Evolutionary conservation across 2,329 filamentous ascomycete species (phyloP).

Genomic region (Simplicillium aogashimaense): DNA sequence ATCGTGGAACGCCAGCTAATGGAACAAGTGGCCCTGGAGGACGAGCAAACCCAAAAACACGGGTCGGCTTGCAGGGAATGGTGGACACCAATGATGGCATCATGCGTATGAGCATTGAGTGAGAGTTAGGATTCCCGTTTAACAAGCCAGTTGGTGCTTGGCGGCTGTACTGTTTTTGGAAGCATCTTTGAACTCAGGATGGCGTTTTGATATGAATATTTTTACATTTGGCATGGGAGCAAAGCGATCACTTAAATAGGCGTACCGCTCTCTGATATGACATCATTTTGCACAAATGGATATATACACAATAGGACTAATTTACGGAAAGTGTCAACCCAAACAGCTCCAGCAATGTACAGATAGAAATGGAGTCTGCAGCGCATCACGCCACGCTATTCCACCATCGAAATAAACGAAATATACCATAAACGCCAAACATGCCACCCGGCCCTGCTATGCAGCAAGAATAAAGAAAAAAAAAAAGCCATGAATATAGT

Average conservation of each 20-base stretch:
- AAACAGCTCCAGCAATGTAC: too few relatives aligned
- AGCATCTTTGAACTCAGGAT: too few relatives aligned
- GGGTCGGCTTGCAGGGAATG: constrained; percentile 85
- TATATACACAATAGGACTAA: too few relatives aligned
- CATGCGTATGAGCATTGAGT: constrained; percentile 97
- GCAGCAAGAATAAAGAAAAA: background rate
- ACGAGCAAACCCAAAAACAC: constrained; percentile 43
- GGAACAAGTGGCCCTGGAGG: constrained; percentile 25
- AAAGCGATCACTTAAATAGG: too few relatives aligned
- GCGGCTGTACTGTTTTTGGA: too few relatives aligned
- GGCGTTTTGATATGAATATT: background rate
- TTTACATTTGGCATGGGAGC: constrained; percentile 1
- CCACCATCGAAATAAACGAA: constrained; percentile 9
- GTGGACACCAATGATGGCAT: constrained; percentile 88
- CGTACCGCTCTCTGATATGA: too few relatives aligned
- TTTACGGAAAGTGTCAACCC: too few relatives aligned
- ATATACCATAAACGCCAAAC: background rate
- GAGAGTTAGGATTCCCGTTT: constrained; percentile 8
- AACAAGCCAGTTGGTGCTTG: too few relatives aligned
- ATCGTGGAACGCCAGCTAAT: constrained; percentile 23
- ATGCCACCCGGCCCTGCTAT: background rate
- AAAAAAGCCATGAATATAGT: background rate
- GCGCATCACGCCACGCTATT: background rate
- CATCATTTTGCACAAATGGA: too few relatives aligned
- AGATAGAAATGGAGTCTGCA: too few relatives aligned